Conservation (phyloP, 2,329 filamentous ascomycete genomes). For the Nigrospora oryzae region DNA sequence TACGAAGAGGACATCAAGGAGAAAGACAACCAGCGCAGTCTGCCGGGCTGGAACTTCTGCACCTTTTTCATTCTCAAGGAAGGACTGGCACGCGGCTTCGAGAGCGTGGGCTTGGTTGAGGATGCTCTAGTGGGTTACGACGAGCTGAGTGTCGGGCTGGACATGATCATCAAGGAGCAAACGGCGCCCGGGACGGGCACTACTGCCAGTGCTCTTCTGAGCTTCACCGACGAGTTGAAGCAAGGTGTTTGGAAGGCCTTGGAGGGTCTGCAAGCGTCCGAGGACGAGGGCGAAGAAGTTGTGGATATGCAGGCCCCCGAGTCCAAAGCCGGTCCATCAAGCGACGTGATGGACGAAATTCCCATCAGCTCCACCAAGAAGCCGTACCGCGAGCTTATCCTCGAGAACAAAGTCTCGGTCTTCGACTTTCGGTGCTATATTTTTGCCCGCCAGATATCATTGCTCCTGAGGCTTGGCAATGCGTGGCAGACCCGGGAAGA, state of each 20-base stretch:
- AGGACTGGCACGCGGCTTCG: slow-evolving; percentile 84
- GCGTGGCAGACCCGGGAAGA: slow-evolving; percentile 55
- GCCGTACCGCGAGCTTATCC: slow-evolving; percentile 81
- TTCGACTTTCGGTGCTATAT: slow-evolving; percentile 95
- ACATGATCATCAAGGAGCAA: slow-evolving; percentile 73
- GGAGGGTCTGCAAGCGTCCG: slow-evolving; percentile 21
- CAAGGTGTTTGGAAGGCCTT: slow-evolving; percentile 43
- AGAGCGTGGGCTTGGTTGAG: slow-evolving; percentile 91
- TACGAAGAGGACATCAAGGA: slow-evolving; percentile 98
- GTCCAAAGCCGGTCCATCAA: slow-evolving; percentile 11
- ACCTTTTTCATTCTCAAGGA: slow-evolving; percentile 99
- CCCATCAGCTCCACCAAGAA: slow-evolving; percentile 60
- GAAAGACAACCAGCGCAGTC: slow-evolving; percentile 74
- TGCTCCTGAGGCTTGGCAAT: slow-evolving; percentile 79
- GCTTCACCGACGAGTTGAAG: slow-evolving; percentile 66
- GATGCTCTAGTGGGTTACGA: slow-evolving; percentile 94
- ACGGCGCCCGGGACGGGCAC: slow-evolving; percentile 46
- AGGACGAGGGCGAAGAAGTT: slow-evolving; percentile 26
- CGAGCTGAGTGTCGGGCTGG: slow-evolving; percentile 81
- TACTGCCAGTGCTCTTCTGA: slow-evolving; percentile 64
- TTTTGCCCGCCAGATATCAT: slow-evolving; percentile 77
- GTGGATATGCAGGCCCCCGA: slow-evolving; percentile 42
- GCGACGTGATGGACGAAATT: slow-evolving; percentile 44
- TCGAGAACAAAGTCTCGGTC: slow-evolving; percentile 89
- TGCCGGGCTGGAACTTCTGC: slow-evolving; percentile 98